Conservation (phyloP, 1,139 yeast genomes). For the Pichiaceae sp. region DNA sequence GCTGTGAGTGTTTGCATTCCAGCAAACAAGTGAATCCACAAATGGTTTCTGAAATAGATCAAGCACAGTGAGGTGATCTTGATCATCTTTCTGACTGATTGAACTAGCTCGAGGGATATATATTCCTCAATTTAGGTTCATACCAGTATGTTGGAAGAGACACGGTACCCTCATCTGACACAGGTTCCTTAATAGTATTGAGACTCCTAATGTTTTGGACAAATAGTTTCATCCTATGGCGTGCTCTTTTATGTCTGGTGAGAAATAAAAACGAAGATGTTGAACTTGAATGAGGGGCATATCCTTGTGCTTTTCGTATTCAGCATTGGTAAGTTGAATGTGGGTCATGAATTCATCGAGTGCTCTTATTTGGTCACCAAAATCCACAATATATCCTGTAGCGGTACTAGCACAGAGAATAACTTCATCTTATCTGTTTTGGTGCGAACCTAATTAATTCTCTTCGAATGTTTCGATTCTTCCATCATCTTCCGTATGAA, state of each 20-base stretch:
- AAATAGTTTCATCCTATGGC: constrained; percentile 29
- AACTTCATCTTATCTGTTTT: constrained; percentile 21
- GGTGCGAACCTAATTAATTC: constrained; percentile 14
- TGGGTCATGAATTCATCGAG: constrained; percentile 27
- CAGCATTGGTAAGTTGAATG: constrained; percentile 20
- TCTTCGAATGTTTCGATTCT: constrained; percentile 6
- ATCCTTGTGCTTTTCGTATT: constrained; percentile 19
- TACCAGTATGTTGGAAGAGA: constrained; percentile 1
- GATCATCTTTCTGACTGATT: not conserved
- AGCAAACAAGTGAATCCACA: constrained; percentile 32
- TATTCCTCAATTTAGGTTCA: not conserved
- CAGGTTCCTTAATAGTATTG: constrained; percentile 6
- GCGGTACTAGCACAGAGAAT: constrained; percentile 26
- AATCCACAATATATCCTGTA: constrained; percentile 22
- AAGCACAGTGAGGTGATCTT: constrained; percentile 21
- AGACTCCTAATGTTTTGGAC: constrained; percentile 5
- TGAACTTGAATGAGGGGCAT: constrained; percentile 30
- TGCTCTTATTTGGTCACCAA: constrained; percentile 24
- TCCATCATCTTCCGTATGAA: constrained; percentile 15
- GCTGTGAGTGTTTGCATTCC: constrained; percentile 39
- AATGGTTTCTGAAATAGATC: constrained; percentile 18
- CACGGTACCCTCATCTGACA: constrained; percentile 1
- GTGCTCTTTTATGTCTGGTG: constrained; percentile 30
- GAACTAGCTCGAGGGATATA: not conserved
- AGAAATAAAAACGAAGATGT: constrained; percentile 37